phyloP scores from a whole-genome alignment of 805 yeast species.

The Saturnispora serradocipensis region DNA sequence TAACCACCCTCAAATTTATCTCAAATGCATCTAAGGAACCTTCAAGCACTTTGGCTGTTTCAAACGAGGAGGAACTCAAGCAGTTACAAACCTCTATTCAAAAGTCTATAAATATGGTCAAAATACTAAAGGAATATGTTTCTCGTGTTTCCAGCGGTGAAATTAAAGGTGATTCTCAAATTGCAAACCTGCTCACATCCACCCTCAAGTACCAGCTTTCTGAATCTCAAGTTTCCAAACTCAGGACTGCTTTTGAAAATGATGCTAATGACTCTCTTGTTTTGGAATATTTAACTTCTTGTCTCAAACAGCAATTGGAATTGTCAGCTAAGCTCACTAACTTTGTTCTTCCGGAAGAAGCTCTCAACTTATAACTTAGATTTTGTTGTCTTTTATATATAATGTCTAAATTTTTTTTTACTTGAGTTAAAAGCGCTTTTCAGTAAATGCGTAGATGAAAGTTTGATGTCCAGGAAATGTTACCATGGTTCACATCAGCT shows the following conservation, averaged over 20 bases:
- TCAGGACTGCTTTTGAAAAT: slow-evolving; percentile 53
- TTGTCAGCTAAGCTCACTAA: slow-evolving; percentile 67
- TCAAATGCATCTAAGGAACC: slow-evolving; percentile 31
- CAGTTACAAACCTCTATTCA: slow-evolving; percentile 38
- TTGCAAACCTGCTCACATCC: slow-evolving; percentile 59
- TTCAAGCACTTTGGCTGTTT: slow-evolving; percentile 25
- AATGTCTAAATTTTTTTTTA: slow-evolving; percentile 3
- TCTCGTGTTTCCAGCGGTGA: slow-evolving; percentile 34
- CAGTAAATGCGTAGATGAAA: no score
- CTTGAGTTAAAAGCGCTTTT: background rate
- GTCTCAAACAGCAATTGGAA: slow-evolving; percentile 78
- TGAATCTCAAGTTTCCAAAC: slow-evolving; percentile 40
- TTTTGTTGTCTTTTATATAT: background rate
- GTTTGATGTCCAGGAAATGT: background rate
- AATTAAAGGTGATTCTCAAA: slow-evolving; percentile 42
- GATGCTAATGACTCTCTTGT: slow-evolving; percentile 74
- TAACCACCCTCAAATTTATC: slow-evolving; percentile 42
- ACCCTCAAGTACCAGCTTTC: slow-evolving; percentile 45
- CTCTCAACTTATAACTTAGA: slow-evolving; percentile 17
- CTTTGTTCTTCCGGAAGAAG: slow-evolving; percentile 30
- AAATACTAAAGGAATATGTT: slow-evolving; percentile 41
- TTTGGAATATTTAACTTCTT: slow-evolving; percentile 74
- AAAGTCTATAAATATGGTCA: slow-evolving; percentile 38
- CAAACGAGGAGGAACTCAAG: slow-evolving; percentile 34
- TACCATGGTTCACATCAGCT: background rate